Evolutionary conservation across 805 yeast genomes (phyloP), one percentile per base, ranked within the genome.

Genomic region (Isabelozyma rhagii): DNA sequence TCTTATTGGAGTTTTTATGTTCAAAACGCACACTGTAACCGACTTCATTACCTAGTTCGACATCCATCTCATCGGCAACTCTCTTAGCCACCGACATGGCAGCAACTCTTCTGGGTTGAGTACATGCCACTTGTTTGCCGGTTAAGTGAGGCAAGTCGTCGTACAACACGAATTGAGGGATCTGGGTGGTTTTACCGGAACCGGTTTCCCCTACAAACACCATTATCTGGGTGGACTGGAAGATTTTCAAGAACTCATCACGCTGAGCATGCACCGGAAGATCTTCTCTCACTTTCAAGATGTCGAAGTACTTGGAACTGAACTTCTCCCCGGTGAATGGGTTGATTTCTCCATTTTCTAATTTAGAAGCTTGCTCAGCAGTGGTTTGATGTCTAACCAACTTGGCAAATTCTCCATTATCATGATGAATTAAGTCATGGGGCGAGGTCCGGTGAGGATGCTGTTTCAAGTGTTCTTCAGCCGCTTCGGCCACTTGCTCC

Each of bases 141-240:
- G 73, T 72, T 56, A 90, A 74, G 61, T 90, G 97, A 14, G 97
- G 97, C 80, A 93, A 80, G 59, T 92, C 98, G 66, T 94, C 97
- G 61, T 82, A 90, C 45, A 85, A 73, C 18, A 93, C 97, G 70
- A 92, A 94, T 71, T 93, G 99, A 3, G 99, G 98, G 55, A 93
- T 92, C 73, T 93, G 99, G 0, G 99, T 93, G 25, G 98, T 93
- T 70, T 93, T 93, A 81, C 99, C 99, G 29, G 97, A 90, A 74
- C 99, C 99, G 5, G 99, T 93, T 67, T 93, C 99, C 76, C 99
- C 99, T 47, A 94, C 98, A 69, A 94, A 90, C 38, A 93, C 98
- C 96, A 94, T 87, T 64, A 93, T 88, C 71, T 93, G 99, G 39
- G 93, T 84, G 17, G 79, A 72, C 55, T 93, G 98, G 70, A 87